Conservation (phyloP, 1,284 basidiomycete species). For the Malassezia sp. region DNA sequence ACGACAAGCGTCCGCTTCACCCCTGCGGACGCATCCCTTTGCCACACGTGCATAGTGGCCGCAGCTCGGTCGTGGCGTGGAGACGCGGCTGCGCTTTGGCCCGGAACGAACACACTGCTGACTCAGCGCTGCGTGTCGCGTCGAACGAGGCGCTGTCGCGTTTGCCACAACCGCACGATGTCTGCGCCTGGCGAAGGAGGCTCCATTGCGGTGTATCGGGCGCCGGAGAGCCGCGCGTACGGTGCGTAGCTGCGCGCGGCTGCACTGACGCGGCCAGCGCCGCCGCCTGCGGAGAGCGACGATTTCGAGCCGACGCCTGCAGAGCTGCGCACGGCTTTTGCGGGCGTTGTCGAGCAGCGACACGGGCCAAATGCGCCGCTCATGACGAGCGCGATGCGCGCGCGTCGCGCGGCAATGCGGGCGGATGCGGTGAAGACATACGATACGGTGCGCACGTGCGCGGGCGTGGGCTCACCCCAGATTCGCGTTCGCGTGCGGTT, state of each 20-base stretch:
- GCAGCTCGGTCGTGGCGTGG: no score
- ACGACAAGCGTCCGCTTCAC: constrained; percentile 9
- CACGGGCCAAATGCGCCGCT: constrained; percentile 67
- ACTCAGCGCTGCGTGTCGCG: no score
- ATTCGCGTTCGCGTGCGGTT: constrained; percentile 74
- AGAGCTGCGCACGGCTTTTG: constrained; percentile 61
- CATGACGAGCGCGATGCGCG: constrained; percentile 59
- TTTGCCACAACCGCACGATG: no score
- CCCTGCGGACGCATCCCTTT: constrained; percentile 7
- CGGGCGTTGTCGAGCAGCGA: constrained; percentile 56
- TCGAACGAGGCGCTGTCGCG: no score
- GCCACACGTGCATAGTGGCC: constrained; percentile 19
- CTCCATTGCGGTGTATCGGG: constrained; percentile 12
- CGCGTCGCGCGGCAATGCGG: constrained; percentile 52
- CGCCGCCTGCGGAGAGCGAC: constrained; percentile 15
- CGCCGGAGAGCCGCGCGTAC: constrained; percentile 5
- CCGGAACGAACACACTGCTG: no score
- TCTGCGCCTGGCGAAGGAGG: no score
- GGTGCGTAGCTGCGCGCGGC: constrained; percentile 6
- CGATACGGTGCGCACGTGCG: constrained; percentile 63
- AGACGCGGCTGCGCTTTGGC: no score
- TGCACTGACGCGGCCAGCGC: not conserved
- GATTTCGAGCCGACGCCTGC: constrained; percentile 57
- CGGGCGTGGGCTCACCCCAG: no score
- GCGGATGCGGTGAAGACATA: constrained; percentile 58